Percentiles rank a stretch among this genome's conserved stretches.
Evolutionary conservation across 768 basidiomycete species (phyloP).

Genomic region (Mrakia blollopis): DNA sequence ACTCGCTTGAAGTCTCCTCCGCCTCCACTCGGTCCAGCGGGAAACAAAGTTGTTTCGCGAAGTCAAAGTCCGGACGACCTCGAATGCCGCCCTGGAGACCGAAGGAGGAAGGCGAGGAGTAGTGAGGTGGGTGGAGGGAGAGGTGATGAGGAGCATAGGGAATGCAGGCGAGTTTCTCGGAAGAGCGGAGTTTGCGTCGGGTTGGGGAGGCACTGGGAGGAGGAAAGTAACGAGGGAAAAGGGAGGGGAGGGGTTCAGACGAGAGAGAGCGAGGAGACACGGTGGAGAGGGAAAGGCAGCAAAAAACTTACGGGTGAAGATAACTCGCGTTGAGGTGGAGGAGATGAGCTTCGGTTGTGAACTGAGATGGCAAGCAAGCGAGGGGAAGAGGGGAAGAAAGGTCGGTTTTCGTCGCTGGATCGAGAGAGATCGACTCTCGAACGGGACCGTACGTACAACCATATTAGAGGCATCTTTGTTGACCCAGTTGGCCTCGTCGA

Average conservation of each 20-base stretch:
- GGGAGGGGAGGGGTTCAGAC: not conserved
- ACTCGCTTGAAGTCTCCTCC: not conserved
- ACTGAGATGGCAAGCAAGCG: not conserved
- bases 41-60: constrained; percentile 15
- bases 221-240: no score
- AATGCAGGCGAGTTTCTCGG: constrained; percentile 1
- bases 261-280: no score
- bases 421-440: not conserved
- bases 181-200: not conserved
- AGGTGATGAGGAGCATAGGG: not conserved
- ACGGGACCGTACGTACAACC: not conserved
- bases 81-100: not conserved
- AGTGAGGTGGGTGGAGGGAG: not conserved
- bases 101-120: not conserved
- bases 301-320: constrained; percentile 11
- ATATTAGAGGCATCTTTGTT: constrained; percentile 16
- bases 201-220: not conserved
- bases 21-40: not conserved
- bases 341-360: constrained; percentile 32
- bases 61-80: constrained; percentile 22
- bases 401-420: not conserved
- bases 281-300: not conserved
- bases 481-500: constrained; percentile 20
- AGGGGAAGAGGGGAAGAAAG: not conserved
- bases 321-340: constrained; percentile 4